Base-by-base conservation (phyloP, 2,329 filamentous ascomycete genomes). In the Penicillium decumbens region DNA sequence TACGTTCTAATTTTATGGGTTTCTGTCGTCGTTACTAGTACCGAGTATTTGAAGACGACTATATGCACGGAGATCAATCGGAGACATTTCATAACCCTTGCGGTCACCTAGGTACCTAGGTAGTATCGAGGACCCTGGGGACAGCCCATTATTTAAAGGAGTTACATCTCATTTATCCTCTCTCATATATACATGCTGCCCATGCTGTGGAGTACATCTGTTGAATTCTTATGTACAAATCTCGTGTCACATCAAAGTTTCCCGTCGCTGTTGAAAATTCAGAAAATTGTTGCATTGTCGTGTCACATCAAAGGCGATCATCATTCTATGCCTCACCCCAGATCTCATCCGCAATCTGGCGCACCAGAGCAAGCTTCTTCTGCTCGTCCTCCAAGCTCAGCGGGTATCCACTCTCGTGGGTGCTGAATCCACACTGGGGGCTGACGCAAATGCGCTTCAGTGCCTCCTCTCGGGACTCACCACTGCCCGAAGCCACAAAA, bases 381-480 rank as follows among this genome's bases (percentile, higher is more conserved):
- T 80, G 81, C 82, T 89, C 84, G 53, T 87, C 85, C 40, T 87
- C 80, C 50, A 81, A 72, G 18, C 77, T 79, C 44, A 91, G 73
- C 10, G 81, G 78, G 63, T 91, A 89, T 0, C 87, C 87, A 57
- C 79, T 82, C 60, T 85, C 82, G 66, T 90, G 87, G 37, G 83
- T 88, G 32, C 85, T 87, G 67, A 87, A 87, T 13, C 84, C 84
- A 66, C 84, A 88, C 71, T 89, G 85, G 0, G 85, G 85, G 63
- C 81, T 85, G 13, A 88, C 77, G 45, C 78, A 78, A 44, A 90
- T 72, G 55, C 83, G 80, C 69, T 85, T 78, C 10, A 91, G 72
- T 0, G 85, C 85, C 67, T 89, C 80, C 66, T 87, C 80, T 41
- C 75, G 75, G 2, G 74, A 80, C 70, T 86, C 76, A 2, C 79